Percentiles rank a stretch among this genome's conserved stretches.
Conservation (phyloP, 2,329 filamentous ascomycete genomes). For the Aspergillus alliaceus region DNA sequence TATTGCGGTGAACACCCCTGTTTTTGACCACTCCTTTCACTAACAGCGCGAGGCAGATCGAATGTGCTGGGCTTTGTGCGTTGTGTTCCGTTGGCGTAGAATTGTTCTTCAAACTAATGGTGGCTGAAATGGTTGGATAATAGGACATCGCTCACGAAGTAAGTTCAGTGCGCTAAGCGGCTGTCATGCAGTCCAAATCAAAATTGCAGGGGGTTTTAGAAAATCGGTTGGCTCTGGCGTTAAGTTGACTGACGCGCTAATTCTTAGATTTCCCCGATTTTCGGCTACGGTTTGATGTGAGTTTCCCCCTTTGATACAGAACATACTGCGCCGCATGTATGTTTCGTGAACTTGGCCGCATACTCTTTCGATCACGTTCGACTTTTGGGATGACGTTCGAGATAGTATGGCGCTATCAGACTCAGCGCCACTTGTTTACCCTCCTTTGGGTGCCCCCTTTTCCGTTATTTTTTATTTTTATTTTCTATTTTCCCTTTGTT, state of each 20-base stretch:
- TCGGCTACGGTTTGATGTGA: constrained; percentile 42
- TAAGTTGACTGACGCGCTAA: constrained; percentile 39
- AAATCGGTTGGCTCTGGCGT: constrained; percentile 41
- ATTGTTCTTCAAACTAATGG: constrained; percentile 27
- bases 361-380: constrained; percentile 37
- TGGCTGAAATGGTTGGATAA: constrained; percentile 44
- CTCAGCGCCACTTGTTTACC: background rate
- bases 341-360: constrained; percentile 24
- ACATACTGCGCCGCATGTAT: constrained; percentile 25
- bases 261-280: constrained; percentile 41
- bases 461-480: background rate
- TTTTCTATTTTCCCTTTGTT: background rate
- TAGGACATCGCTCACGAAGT: constrained; percentile 41
- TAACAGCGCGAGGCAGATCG: constrained; percentile 40
- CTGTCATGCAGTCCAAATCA: constrained; percentile 32
- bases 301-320: constrained; percentile 15
- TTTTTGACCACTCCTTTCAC: constrained; percentile 19
- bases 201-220: constrained; percentile 25
- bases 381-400: constrained; percentile 8
- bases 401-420: background rate
- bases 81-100: constrained; percentile 23
- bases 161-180: constrained; percentile 29
- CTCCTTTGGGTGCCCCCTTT: background rate
- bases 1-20: constrained; percentile 31
- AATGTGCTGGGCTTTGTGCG: constrained; percentile 61